Evolutionary conservation across 2,329 filamentous ascomycete genomes (phyloP), one percentile per base, ranked within the genome.

Genomic region (Whalleya microplaca): DNA sequence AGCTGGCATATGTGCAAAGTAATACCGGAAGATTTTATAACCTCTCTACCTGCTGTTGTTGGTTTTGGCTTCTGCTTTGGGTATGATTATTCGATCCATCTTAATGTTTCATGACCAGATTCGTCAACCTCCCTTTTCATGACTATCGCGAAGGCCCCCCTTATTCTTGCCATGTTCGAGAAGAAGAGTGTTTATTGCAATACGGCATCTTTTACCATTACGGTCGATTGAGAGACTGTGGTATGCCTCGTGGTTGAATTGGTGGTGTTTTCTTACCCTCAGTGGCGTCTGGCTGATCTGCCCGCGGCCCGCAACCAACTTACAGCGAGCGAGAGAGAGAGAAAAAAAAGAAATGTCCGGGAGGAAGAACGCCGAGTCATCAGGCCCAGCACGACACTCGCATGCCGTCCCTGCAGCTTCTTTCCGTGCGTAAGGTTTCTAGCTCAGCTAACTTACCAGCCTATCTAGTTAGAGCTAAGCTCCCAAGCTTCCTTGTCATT

Each of bases 321-420:
- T 27, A 40, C 46, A 48, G 43, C 55, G 56, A 62, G 43, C 43
- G 21, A 52, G 56, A 48, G 58, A 18, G 58, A 37, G 45, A 58
- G 47, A 48, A 48, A 53, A 45, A 55, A 10, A 41, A 21, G 60
- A 64, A 64, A 79, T 78, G 76, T 72, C 76, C 59, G 76, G 80
- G 61, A 76, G 75, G 65, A 80, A 78, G 68, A 72, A 71, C 64
- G 71, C 76, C 52, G 78, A 80, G 67, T 72, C 74, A 50, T 68
- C 67, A 59, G 75, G 73, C 23, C 70, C 75, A 62, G 69, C 73
- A 65, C 74, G 73, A 66, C 74, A 77, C 64, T 72, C 72, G 27
- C 76, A 78, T 59, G 70, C 78, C 62, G 72, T 76, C 43, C 78
- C 79, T 66, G 73, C 75, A 67, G 78, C 79, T 58, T 80, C 79